A percentile compares a stretch with the other conserved stretches of the same genome.
Evolutionary conservation across 1,284 basidiomycete genomes (phyloP).

Genomic region (Apiotrichum montevideense): DNA sequence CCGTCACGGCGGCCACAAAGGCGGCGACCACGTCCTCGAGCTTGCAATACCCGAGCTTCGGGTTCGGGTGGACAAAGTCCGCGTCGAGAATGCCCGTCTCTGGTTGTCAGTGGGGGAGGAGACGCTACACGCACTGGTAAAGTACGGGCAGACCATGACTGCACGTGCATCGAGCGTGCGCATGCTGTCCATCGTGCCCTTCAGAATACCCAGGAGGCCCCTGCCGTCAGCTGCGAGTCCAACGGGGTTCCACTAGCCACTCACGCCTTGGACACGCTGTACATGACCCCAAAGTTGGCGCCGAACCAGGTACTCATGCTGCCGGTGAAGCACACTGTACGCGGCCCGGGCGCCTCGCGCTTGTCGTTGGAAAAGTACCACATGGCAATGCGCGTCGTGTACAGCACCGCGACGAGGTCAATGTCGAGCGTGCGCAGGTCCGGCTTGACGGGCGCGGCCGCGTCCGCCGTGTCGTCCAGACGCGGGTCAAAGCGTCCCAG

Average conservation of each 20-base stretch:
- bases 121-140: not conserved
- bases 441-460: not conserved
- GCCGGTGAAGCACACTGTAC: not conserved
- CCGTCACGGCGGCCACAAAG: not conserved
- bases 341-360: not conserved
- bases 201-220: not conserved
- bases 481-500: slow-evolving; percentile 11
- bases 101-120: not conserved
- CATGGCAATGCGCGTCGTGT: slow-evolving; percentile 2
- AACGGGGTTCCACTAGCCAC: not conserved
- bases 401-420: slow-evolving; percentile 3
- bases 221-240: not conserved
- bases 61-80: slow-evolving; percentile 4
- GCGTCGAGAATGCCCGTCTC: slow-evolving; percentile 1
- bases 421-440: slow-evolving; percentile 3
- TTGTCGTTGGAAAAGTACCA: slow-evolving; percentile 3
- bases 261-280: slow-evolving; percentile 2
- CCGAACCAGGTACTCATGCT: slow-evolving; percentile 1
- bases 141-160: slow-evolving; percentile 1
- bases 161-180: not conserved
- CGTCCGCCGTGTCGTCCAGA: not conserved
- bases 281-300: not conserved
- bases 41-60: slow-evolving; percentile 1
- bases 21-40: slow-evolving; percentile 3
- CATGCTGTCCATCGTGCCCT: not conserved